Percentiles rank a stretch among this genome's conserved stretches.
phyloP scores from a whole-genome alignment of 2,329 filamentous ascomycete species.

The Fusarium pilosicola region DNA sequence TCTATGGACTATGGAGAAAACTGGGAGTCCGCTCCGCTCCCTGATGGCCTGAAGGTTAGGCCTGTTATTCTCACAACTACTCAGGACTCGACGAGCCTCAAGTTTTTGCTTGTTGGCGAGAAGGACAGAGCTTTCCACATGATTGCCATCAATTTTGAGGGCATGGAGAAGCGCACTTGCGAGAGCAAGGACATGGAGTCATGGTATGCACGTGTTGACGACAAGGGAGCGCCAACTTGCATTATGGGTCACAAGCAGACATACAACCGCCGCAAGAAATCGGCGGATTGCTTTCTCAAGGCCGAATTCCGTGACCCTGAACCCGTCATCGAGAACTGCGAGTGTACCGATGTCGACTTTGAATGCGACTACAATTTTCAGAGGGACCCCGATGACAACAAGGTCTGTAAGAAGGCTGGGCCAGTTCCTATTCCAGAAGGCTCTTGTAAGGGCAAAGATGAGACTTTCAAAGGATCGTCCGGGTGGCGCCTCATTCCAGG shows the following conservation, averaged over 20 bases:
- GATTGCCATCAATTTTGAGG: slow-evolving; percentile 84
- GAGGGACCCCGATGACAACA: slow-evolving; percentile 69
- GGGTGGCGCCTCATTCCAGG: slow-evolving; percentile 93
- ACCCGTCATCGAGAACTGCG: slow-evolving; percentile 77
- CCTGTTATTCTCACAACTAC: slow-evolving; percentile 85
- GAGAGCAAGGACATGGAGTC: slow-evolving; percentile 81
- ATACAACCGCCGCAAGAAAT: slow-evolving; percentile 85
- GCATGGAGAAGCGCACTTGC: slow-evolving; percentile 83
- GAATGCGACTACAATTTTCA: slow-evolving; percentile 97
- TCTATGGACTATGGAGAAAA: slow-evolving; percentile 89
- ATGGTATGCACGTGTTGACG: slow-evolving; percentile 86
- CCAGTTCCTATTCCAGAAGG: slow-evolving; percentile 74
- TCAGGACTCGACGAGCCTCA: slow-evolving; percentile 90
- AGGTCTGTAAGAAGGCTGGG: slow-evolving; percentile 73
- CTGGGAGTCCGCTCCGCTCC: slow-evolving; percentile 79
- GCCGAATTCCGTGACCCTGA: slow-evolving; percentile 83
- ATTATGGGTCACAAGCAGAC: slow-evolving; percentile 96
- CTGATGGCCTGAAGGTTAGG: slow-evolving; percentile 71
- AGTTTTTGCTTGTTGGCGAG: slow-evolving; percentile 82
- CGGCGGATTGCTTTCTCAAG: slow-evolving; percentile 89
- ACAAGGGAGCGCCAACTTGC: slow-evolving; percentile 83
- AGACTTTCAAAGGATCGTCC: slow-evolving; percentile 84
- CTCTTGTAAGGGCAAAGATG: slow-evolving; percentile 74
- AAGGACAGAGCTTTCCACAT: slow-evolving; percentile 68
- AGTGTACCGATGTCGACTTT: slow-evolving; percentile 86